phyloP scores from a whole-genome alignment of 2,329 filamentous ascomycete genomes.

The Ascochyta clinopodiicola region DNA sequence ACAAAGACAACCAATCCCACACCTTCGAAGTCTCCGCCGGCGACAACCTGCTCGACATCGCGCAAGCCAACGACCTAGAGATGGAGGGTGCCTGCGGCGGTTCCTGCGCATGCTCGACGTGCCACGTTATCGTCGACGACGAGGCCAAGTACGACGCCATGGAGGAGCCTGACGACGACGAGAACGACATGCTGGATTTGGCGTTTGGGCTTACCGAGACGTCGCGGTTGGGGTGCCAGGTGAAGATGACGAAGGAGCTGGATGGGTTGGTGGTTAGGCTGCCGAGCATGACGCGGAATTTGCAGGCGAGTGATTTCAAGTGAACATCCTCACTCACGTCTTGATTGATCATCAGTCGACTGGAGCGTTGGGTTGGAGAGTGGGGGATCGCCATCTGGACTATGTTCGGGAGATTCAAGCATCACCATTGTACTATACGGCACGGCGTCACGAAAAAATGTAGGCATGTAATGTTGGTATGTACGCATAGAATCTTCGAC shows the following conservation, averaged over 20 bases:
- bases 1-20: slow-evolving; percentile 81
- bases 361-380: background rate
- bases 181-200: slow-evolving; percentile 69
- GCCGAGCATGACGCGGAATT: slow-evolving; percentile 91
- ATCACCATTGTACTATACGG: background rate
- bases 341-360: no score
- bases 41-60: slow-evolving; percentile 94
- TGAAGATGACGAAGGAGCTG: slow-evolving; percentile 87
- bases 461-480: background rate
- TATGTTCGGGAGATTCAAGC: no score
- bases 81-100: slow-evolving; percentile 99
- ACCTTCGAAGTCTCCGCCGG: slow-evolving; percentile 82
- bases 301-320: slow-evolving; percentile 91
- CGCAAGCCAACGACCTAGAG: slow-evolving; percentile 91
- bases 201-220: slow-evolving; percentile 92
- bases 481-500: background rate
- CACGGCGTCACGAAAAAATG: background rate
- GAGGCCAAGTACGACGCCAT: slow-evolving; percentile 78
- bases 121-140: slow-evolving; percentile 83
- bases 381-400: background rate
- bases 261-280: slow-evolving; percentile 85
- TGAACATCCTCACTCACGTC: background rate
- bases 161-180: slow-evolving; percentile 57
- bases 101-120: slow-evolving; percentile 91
- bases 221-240: slow-evolving; percentile 83